Evolutionary conservation across 2,329 filamentous ascomycete species (phyloP), one percentile per base, ranked within the genome.

Genomic region (Botrytis cinerea): DNA sequence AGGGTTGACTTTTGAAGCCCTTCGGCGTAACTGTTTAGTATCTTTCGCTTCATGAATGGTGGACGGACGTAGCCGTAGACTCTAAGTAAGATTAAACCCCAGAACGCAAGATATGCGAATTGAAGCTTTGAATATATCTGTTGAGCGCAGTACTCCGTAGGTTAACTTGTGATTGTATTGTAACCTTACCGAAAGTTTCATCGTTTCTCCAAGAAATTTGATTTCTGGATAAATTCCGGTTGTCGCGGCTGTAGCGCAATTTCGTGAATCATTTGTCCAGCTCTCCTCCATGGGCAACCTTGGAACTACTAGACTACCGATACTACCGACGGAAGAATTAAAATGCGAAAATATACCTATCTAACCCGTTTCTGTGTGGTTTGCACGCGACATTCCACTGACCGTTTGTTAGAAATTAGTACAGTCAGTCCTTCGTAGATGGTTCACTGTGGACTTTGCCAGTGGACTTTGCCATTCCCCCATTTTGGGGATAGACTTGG

Each of bases 231-330:
- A 32, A 46, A 59, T 60, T 32, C 40, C 22, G 51, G 40, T 46
- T 70, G 38, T 70, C 54, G 68, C 68, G 68, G 68, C 22, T 70
- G 54, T 40, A 45, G 68, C 40, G 43, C 16, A 61, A 61, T 60
- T 70, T 68, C 35, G 9, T 57, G 64, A 57, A 48, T n/a, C 32
- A 20, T 35, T 22, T 51, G 32, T 54, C 64, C 46, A 54, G 22
- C 64, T 67, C 25, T 54, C 35, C 25, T 54, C 35, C 64, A 28
- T 28, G 35, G 35, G 35, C 32, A 6, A 38, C 32, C 32, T 38
- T 16, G 22, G 16, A 67, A 67, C 32, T n/a, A 48, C 28, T 40
- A 35, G 28, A 40, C 60, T n/a, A 63, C 38, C 25, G 40, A 43
- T 67, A 43, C 25, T 40, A 57, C 16, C 35, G 35, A 43, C 64